Base-by-base conservation (phyloP, 2,329 filamentous ascomycete genomes). In the Pestalotiopsis sp. region DNA sequence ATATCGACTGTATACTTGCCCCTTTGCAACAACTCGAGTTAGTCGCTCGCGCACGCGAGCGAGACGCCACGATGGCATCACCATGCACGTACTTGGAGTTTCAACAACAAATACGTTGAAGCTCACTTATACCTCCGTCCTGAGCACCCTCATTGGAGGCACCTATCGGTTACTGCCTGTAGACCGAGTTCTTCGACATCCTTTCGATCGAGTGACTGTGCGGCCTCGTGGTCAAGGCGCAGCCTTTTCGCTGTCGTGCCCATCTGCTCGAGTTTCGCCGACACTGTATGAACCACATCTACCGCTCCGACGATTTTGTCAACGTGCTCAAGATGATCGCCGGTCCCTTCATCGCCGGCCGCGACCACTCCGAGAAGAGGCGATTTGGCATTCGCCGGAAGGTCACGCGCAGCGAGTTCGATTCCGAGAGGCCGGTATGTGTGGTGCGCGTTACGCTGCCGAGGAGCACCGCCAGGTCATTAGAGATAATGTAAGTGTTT, bases 201-300 rank as follows among this genome's bases (percentile, higher is more conserved):
- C 69, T 67, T 57, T 52, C 45, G 6, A 67, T 70, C 17, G 69
- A 39, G 36, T 71, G 60, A 13, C 41, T 65, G 13, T 65, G 67
- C 31, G 60, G 52, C 3, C 12, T 13, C 36, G 17, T 7, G 17
- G 67, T 69, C 25, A 68, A 69, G 57, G 68, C 68, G 62, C 68
- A 71, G 69, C 68, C 39, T 71, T 71, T 65, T 69, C 68, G 20
- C 65, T 71, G 14, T 60, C 59, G n/a, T 59, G 59, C n/a, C n/a
- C n/a, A n/a, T n/a, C n/a, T 69, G 36, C 65, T 69, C 38, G 36
- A 68, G 9, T 69, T 60, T 9, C 60, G 69, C 6, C 63, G 61
- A 20, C 68, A 68, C 12, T 49, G 70, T 38, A 71, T 70, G 61
- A 68, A 70, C 64, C 66, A 66, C 59, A 59, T 68, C 25, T 65